phyloP scores from a whole-genome alignment of 1,139 yeast genomes.

The Protomyces gravidus region DNA sequence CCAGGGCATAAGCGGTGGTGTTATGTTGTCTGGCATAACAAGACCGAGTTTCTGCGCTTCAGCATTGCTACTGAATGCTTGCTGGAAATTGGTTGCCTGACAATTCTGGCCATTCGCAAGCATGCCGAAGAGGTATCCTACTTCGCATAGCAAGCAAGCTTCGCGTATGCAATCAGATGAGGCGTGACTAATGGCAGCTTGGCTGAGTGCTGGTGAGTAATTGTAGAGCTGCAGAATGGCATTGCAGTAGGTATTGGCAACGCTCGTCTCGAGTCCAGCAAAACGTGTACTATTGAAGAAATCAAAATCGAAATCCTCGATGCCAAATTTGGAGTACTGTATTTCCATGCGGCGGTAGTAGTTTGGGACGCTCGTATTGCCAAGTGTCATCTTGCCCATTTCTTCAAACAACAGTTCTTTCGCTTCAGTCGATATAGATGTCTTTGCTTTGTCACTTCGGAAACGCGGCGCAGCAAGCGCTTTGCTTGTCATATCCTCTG shows the following conservation, averaged over 20 bases:
- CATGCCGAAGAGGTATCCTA: conserved; percentile 91
- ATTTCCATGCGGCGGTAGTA: conserved; percentile 65
- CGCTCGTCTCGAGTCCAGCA: conserved; percentile 86
- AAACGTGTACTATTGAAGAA: conserved; percentile 69
- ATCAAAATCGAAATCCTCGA: conserved; percentile 87
- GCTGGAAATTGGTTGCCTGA: conserved; percentile 66
- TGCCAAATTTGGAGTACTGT: conserved; percentile 83
- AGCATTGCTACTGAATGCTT: conserved; percentile 42
- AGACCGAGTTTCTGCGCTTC: conserved; percentile 46
- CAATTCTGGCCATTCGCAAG: conserved; percentile 72
- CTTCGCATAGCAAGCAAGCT: conserved; percentile 59
- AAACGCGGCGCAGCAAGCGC: conserved; percentile 52
- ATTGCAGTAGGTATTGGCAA: conserved; percentile 76
- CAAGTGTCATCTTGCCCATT: conserved; percentile 34
- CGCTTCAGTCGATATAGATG: conserved; percentile 35
- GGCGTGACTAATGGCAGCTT: conserved; percentile 55
- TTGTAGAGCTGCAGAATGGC: conserved; percentile 77
- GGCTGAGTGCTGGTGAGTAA: conserved; percentile 67
- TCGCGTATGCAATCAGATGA: conserved; percentile 52
- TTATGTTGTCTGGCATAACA: conserved; percentile 48
- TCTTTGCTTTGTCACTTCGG: conserved; percentile 58
- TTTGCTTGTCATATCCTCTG: conserved; percentile 13
- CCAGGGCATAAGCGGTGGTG: conserved; percentile 33
- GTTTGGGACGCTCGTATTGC: conserved; percentile 31
- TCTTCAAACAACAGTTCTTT: conserved; percentile 32